These are phyloP conservation scores for Citrullus amarus DNA, from an alignment of 306 rosid genomes.

Conservation along the genomic window DNA sequence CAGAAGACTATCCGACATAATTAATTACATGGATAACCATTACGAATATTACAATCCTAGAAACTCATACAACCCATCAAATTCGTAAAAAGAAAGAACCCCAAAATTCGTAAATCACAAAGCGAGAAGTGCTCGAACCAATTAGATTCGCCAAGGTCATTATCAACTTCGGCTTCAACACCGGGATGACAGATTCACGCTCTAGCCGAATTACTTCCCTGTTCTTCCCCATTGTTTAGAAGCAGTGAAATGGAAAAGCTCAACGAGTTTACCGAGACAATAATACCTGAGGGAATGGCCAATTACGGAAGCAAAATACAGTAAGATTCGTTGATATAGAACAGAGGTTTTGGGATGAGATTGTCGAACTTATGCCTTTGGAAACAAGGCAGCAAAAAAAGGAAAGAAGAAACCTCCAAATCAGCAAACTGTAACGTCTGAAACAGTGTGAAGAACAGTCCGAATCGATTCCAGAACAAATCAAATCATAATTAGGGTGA, in stretches of 20 bases:
- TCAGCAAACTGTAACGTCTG: background rate
- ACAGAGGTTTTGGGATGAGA: background rate
- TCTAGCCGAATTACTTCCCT: slow-evolving; percentile 66
- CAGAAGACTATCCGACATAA: background rate
- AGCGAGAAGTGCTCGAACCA: slow-evolving; percentile 23
- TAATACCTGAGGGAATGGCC: background rate
- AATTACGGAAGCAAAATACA: background rate
- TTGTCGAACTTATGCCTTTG: background rate
- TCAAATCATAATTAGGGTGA: background rate
- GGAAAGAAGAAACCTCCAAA: background rate
- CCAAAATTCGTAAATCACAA: background rate
- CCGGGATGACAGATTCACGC: slow-evolving; percentile 80
- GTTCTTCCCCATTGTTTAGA: slow-evolving; percentile 17
- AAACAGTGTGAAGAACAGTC: background rate
- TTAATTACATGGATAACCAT: background rate
- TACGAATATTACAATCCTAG: background rate
- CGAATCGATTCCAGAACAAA: background rate
- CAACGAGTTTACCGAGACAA: background rate
- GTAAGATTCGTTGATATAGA: background rate
- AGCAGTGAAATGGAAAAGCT: too few species aligned
- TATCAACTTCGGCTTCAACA: slow-evolving; percentile 68
- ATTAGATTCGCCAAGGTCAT: slow-evolving; percentile 83
- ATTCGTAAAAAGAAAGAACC: background rate
- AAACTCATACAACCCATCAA: background rate
- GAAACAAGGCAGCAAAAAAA: background rate